phyloP scores from a whole-genome alignment of 306 rosid genomes.

The Dryas drummondii region DNA sequence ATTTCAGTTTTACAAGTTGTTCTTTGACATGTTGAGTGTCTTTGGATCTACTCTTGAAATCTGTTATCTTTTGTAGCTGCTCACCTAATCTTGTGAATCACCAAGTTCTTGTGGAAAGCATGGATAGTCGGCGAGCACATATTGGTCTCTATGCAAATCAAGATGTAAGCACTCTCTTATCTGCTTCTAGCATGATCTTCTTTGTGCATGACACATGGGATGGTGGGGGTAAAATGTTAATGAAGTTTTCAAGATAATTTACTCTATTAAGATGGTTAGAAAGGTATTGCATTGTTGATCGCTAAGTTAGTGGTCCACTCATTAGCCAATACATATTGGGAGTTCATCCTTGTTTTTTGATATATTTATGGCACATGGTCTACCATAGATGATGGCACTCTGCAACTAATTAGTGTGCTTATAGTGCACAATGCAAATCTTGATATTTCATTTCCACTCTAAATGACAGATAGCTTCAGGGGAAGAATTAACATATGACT shows the following conservation, averaged over 20 bases:
- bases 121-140: conserved; percentile 77
- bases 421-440: not conserved
- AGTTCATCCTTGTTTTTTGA: conserved; percentile 10
- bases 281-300: not conserved
- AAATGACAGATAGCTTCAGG: conserved; percentile 75
- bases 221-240: not conserved
- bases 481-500: conserved; percentile 81
- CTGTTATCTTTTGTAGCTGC: conserved; percentile 60
- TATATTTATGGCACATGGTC: not conserved
- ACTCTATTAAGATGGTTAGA: not conserved
- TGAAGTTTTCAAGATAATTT: not conserved
- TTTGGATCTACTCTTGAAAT: conserved; percentile 28
- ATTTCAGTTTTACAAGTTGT: not conserved
- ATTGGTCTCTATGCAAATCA: conserved; percentile 86
- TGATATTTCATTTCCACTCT: conserved; percentile 9
- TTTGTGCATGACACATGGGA: conserved; percentile 1
- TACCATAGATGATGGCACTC: conserved; percentile 10
- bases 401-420: not conserved
- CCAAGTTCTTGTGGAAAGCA: conserved; percentile 97
- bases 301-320: not conserved
- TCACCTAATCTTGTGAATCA: conserved; percentile 75
- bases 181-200: conserved; percentile 18
- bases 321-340: conserved; percentile 10
- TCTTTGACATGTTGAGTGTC: not conserved
- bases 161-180: conserved; percentile 61